These are phyloP conservation scores for Atkinsonella hypoxylon DNA, from an alignment of 2,329 filamentous ascomycete species.

Conservation along the genomic window DNA sequence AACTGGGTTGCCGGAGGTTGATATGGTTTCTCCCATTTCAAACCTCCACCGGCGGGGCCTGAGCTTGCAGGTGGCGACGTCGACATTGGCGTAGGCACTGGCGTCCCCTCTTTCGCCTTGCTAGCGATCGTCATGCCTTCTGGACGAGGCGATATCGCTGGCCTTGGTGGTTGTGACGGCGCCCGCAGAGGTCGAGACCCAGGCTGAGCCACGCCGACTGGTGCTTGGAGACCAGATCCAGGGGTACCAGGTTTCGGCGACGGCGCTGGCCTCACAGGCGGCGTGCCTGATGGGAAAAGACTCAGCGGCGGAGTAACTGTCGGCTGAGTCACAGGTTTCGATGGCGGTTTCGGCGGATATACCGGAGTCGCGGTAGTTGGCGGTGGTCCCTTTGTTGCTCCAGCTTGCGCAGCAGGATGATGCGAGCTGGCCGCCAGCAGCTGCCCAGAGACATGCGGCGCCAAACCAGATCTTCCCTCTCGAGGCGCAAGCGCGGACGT, in stretches of 20 bases:
- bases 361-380: constrained; percentile 22
- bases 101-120: constrained; percentile 18
- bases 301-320: constrained; percentile 16
- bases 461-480: constrained; percentile 16
- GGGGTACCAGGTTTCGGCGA: constrained; percentile 19
- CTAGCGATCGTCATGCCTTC: constrained; percentile 13
- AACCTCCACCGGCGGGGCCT: not conserved
- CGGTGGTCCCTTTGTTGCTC: constrained; percentile 14
- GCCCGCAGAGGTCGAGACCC: constrained; percentile 21
- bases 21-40: constrained; percentile 32
- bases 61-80: not conserved
- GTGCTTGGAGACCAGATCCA: constrained; percentile 25
- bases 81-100: constrained; percentile 7
- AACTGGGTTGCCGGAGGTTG: constrained; percentile 19
- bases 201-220: constrained; percentile 20
- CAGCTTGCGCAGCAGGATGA: constrained; percentile 7
- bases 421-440: constrained; percentile 6
- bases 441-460: not conserved
- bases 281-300: constrained; percentile 16
- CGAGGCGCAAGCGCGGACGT: constrained; percentile 21
- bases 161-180: constrained; percentile 19
- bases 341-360: constrained; percentile 22
- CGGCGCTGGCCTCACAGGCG: constrained; percentile 17
- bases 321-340: constrained; percentile 11
- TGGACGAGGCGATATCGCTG: constrained; percentile 22